These are phyloP conservation scores for Gracilaria domingensis DNA, from an alignment of 23 red algal species.

Conservation along the genomic window DNA sequence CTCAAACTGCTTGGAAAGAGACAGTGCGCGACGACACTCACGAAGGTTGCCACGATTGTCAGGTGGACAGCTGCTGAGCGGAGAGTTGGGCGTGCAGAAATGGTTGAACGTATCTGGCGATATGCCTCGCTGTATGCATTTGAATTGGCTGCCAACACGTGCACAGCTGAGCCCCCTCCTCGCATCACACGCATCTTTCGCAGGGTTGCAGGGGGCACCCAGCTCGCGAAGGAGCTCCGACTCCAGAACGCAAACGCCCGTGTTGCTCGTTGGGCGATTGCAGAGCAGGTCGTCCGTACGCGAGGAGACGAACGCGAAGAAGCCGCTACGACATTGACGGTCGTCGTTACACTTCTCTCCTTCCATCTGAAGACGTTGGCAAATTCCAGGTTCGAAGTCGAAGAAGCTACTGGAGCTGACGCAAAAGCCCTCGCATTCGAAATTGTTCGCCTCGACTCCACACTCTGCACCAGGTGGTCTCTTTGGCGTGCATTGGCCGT, in stretches of 20 bases:
- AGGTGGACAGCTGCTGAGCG: background rate
- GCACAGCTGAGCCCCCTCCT: background rate
- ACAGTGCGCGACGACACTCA: background rate
- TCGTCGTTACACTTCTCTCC: constrained; percentile 12
- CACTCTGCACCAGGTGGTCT: background rate
- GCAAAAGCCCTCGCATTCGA: constrained; percentile 14
- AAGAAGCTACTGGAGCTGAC: background rate
- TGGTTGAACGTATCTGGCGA: background rate
- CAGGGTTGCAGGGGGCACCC: constrained; percentile 6
- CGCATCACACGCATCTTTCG: background rate
- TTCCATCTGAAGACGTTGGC: background rate
- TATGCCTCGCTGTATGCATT: background rate
- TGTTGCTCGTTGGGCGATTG: background rate
- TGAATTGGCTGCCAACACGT: background rate
- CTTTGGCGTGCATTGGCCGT: background rate
- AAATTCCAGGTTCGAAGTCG: background rate
- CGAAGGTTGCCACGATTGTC: background rate
- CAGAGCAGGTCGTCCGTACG: background rate
- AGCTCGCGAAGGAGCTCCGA: background rate
- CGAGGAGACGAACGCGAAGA: background rate
- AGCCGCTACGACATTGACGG: background rate
- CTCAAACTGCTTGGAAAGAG: background rate
- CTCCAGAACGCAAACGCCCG: background rate
- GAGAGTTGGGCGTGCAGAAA: constrained; percentile 21
- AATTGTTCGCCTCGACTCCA: background rate